Base-by-base conservation (phyloP, 2,329 filamentous ascomycete species). In the Aspergillus ruber region DNA sequence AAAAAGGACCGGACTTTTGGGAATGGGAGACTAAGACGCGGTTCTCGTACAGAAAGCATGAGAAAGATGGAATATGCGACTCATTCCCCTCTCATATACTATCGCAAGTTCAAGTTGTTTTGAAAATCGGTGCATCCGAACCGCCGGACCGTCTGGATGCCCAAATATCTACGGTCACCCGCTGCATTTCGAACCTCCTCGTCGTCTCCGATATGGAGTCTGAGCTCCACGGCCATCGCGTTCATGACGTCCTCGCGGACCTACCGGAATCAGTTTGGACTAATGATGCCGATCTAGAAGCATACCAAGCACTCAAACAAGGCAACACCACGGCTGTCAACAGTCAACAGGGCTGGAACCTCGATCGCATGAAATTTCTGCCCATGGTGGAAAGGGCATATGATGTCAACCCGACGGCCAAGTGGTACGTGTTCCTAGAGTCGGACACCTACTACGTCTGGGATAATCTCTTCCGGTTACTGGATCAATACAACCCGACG, bases 341-440 rank as follows among this genome's bases (percentile, higher is more conserved):
- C 20, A 12, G 39, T 18, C 15, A 21, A 13, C 17, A 41, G 39
- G 69, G 70, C 41, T 68, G 70, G 77, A 71, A 67, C 45, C 64
- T 80, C 25, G 77, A 80, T 51, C 79, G 79, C 53, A 79, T 76
- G 76, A 80, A 80, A 53, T 75, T 77, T 48, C 60, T 80, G 10
- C 77, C 76, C 4, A 72, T 79, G 65, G 70, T 77, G 8, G 71
- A 77, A 44, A 68, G 72, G 45, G 71, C 75, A 0, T 62, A 71
- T 35, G 60, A 62, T 33, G 56, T 66, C 43, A 56, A 52, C 23
- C 76, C 76, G 0, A 59, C 75, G 10, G 72, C 74, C 40, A 74
- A 74, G 44, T 82, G 78, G 79, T 82, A 74, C 50, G 64, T 79
- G 45, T 82, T 82, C 57, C 69, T 79, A 18, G 78, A 81, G 52